Evolutionary conservation across 23 red algal genomes (phyloP).

Genomic region (Gracilaria vermiculophylla): DNA sequence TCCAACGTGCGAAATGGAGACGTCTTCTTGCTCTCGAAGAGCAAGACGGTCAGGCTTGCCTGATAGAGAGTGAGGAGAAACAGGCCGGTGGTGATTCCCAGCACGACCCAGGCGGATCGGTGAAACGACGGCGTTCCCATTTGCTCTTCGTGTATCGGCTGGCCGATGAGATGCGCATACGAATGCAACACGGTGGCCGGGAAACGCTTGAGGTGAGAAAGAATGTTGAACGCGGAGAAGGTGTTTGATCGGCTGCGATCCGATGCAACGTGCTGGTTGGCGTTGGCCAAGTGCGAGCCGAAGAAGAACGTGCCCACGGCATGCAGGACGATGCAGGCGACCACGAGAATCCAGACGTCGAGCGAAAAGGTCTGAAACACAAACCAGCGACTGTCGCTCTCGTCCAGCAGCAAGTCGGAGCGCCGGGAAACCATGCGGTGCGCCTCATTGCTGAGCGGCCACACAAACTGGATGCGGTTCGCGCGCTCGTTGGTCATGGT

Average conservation of each 20-base stretch:
- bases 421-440: slow-evolving; percentile 35
- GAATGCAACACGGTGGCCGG: slow-evolving; percentile 30
- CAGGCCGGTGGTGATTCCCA: slow-evolving; percentile 40
- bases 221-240: not conserved
- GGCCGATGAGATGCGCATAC: slow-evolving; percentile 51
- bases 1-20: slow-evolving; percentile 37
- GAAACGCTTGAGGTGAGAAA: slow-evolving; percentile 15
- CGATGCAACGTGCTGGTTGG: too few relatives aligned
- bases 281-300: not conserved
- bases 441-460: slow-evolving; percentile 49
- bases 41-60: slow-evolving; percentile 33
- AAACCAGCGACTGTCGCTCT: slow-evolving; percentile 40
- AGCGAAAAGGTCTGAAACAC: slow-evolving; percentile 48
- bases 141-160: not conserved
- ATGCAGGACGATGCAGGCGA: slow-evolving; percentile 13
- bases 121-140: slow-evolving; percentile 46
- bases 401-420: slow-evolving; percentile 28
- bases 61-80: slow-evolving; percentile 50
- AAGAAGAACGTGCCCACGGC: slow-evolving; percentile 16
- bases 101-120: slow-evolving; percentile 36
- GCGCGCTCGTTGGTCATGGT: slow-evolving; percentile 37
- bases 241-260: too few relatives aligned
- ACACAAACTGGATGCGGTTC: slow-evolving; percentile 33
- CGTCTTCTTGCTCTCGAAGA: slow-evolving; percentile 36
- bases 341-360: slow-evolving; percentile 30